Evolutionary conservation across 1,139 yeast species (phyloP).

Genomic region (Yarrowia galli): DNA sequence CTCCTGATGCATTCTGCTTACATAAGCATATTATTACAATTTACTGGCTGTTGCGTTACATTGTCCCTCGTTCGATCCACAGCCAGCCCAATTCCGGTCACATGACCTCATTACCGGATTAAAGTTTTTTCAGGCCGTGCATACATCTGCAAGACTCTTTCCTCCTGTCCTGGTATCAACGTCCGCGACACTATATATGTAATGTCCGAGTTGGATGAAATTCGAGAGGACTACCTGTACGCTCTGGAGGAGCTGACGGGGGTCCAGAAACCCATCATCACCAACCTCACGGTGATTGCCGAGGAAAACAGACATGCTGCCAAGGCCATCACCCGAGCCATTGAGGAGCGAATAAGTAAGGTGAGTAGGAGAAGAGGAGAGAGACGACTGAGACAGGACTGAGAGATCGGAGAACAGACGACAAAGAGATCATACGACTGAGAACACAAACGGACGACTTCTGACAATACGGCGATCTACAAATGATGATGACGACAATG

Average conservation of each 20-base stretch:
- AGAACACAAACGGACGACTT: neutral
- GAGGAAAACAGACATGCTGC: constrained; percentile 82
- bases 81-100: neutral
- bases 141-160: constrained; percentile 20
- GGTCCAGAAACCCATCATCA: constrained; percentile 89
- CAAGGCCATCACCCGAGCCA: constrained; percentile 74
- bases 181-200: constrained; percentile 26
- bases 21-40: too few species aligned
- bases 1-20: too few species aligned
- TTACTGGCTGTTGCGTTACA: too few species aligned
- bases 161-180: neutral
- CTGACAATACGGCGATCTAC: too few species aligned
- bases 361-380: too few species aligned
- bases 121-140: constrained; percentile 5
- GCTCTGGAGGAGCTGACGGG: constrained; percentile 80
- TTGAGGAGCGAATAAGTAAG: constrained; percentile 69
- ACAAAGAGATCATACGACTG: neutral
- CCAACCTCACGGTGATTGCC: constrained; percentile 84
- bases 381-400: too few species aligned
- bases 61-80: neutral
- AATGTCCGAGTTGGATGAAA: constrained; percentile 51
- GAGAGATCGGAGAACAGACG: neutral
- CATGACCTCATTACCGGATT: neutral
- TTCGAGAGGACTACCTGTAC: constrained; percentile 69
- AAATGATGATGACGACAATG: too few species aligned